Evolutionary conservation across 2,329 filamentous ascomycete genomes (phyloP), one percentile per base, ranked within the genome.

Genomic region (Ophiostoma tasmaniense): DNA sequence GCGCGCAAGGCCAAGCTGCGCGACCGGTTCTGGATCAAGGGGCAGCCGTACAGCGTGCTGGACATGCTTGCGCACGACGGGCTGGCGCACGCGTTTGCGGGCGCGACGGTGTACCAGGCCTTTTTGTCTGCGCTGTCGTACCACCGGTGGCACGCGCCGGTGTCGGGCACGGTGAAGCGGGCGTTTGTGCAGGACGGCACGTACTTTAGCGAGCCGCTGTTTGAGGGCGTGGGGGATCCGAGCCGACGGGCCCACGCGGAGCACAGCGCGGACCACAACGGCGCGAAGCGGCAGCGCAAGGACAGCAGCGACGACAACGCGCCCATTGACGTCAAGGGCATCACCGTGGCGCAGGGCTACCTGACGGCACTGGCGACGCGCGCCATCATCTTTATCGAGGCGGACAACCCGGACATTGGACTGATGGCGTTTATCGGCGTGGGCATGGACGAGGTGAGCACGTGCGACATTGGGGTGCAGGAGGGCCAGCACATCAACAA

Each of bases 391-490:
- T 86, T 90, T 74, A 85, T 92, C 70, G 83, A 92, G 75, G 88
- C 89, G 0, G 89, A 91, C 72, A 88, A 90, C 71, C 80, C 82
- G 1, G 81, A 80, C 1, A 87, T 92, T 50, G 90, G 90, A 0
- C 78, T 92, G 39, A 84, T 93, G 81, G 87, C 84, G 0, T 89
- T 92, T 72, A 79, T 93, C 14, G 87, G 85, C 1, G 84, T 93
- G 3, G 90, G 90, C 1, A 92, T 93, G 90, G 88, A 87, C 59
- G 90, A 93, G 77, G 90, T 92, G 14, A 89, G 85, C 70, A 88
- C 88, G 0, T 92, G 89, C 74, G 89, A 92, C 67, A 87, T 91
- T 66, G 89, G 86, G 0, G 88, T 91, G 13, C 82, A 82, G 73
- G 84, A 88, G 74, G 89, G 89, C 0, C 83, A 92, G 75, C 81